Evolutionary conservation across 2,329 filamentous ascomycete species (phyloP), one percentile per base, ranked within the genome.

Genomic region (Colletotrichum filicis): DNA sequence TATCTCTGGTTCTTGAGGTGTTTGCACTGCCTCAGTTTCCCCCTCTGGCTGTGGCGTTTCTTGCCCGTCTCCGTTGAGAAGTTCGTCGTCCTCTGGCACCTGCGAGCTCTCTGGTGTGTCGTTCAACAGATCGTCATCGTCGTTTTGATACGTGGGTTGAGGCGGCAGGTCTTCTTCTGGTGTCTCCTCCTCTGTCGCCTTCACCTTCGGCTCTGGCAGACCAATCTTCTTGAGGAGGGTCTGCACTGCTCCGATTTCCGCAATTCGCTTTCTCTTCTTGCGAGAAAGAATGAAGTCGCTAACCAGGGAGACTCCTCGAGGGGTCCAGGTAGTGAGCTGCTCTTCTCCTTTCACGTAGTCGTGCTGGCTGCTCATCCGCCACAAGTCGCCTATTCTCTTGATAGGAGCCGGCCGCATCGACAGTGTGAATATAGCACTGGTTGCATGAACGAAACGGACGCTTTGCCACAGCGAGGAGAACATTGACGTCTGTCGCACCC

Each of bases 341-440:
- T 99, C 97, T 83, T 99, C 95, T 68, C 97, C 97, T 82, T 98
- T 98, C 78, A 99, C 94, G 79, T 98, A 98, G 81, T 97, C 95
- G 78, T 97, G 93, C 73, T 94, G 92, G 19, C 95, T 98, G 81
- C 95, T 97, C 91, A 98, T 95, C 67, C 97, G 91, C 97, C 97
- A 99, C 14, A 99, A 87, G 80, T 99, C 97, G 3, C 95, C 95
- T 0, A 95, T 94, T 59, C 94, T 91, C 83, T 98, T 98, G 63
- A 97, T 95, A 3, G 95, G 95, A 8, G 94, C 92, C 0, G 97
- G 97, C 35, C 95, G 92, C 82, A 98, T 92, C 6, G 92, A 92
- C 62, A 98, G 86, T 1, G 94, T 95, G 83, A 97, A 99, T 71
- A 98, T 94, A 57, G 91, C 92, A 24, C 94, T 94, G 0, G 93